Percentiles rank a stretch among this genome's conserved stretches.
These are phyloP conservation scores for Cenococcum geophilum DNA, from an alignment of 495 filamentous ascomycete species.

Conservation along the genomic window DNA sequence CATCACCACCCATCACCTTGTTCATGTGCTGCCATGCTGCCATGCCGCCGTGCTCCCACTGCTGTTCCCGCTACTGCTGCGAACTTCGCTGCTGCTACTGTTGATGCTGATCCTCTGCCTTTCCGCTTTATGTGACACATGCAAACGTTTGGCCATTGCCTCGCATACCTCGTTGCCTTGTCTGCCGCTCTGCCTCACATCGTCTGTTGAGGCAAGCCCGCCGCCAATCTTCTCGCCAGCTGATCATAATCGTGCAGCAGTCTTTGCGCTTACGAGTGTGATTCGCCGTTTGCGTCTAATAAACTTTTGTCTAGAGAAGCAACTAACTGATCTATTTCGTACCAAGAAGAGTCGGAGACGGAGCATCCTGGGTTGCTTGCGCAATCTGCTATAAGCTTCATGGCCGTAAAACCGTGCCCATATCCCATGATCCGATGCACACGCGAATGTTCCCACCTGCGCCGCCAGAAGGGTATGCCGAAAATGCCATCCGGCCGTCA, in stretches of 20 bases:
- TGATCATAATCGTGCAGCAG: not conserved
- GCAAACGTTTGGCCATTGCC: too few relatives aligned
- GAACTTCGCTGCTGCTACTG: too few relatives aligned
- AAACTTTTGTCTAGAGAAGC: not conserved
- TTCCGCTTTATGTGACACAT: too few relatives aligned
- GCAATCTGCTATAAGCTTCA: not conserved
- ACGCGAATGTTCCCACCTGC: not conserved
- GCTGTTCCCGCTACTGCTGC: not conserved
- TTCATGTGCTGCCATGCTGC: not conserved
- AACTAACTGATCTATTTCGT: not conserved
- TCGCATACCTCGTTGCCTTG: too few relatives aligned
- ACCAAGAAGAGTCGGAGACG: not conserved
- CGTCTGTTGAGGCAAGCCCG: not conserved
- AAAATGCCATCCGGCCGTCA: constrained; percentile 19
- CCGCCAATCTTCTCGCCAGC: not conserved
- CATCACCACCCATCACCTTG: not conserved
- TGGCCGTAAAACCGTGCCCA: not conserved
- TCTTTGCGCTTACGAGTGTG: too few relatives aligned
- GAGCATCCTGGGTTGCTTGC: not conserved
- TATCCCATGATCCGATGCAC: constrained; percentile 3
- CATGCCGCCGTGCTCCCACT: not conserved
- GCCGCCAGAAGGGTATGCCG: constrained; percentile 12
- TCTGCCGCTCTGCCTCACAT: not conserved
- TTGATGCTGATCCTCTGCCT: too few relatives aligned
- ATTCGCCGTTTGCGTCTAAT: too few relatives aligned